These are phyloP conservation scores for Omphalotus guepiniiformis DNA, from an alignment of 768 basidiomycete species.

Conservation along the genomic window DNA sequence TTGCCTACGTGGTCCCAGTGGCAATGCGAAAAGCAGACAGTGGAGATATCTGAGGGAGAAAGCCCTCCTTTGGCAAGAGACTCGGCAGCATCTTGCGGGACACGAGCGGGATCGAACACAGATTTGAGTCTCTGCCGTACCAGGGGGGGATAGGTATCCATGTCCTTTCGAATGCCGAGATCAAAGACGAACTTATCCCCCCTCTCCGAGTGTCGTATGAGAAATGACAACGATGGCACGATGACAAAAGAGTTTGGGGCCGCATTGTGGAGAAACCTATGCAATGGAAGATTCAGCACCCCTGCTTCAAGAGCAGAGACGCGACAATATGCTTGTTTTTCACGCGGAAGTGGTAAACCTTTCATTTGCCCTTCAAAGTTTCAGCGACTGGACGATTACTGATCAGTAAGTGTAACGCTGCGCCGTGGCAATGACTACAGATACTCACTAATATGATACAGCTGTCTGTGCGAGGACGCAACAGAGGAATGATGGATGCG, in stretches of 20 bases:
- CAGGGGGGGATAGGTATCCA: constrained; percentile 35
- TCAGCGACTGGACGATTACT: too few species aligned
- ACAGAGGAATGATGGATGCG: too few species aligned
- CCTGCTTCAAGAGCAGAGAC: constrained; percentile 58
- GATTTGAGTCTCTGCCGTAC: constrained; percentile 24
- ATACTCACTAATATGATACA: neutral
- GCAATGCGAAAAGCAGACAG: constrained; percentile 15
- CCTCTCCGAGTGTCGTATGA: constrained; percentile 42
- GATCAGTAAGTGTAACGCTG: too few species aligned
- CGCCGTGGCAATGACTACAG: too few species aligned
- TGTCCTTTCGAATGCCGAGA: constrained; percentile 49
- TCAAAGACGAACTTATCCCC: constrained; percentile 46
- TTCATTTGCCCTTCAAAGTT: neutral
- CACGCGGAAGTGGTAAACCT: constrained; percentile 34
- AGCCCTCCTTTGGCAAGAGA: constrained; percentile 49
- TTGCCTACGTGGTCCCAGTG: constrained; percentile 5
- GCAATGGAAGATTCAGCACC: constrained; percentile 32
- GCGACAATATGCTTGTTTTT: constrained; percentile 45
- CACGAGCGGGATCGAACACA: constrained; percentile 17
- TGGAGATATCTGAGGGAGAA: constrained; percentile 36
- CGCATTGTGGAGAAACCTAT: constrained; percentile 32
- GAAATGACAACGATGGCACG: constrained; percentile 49
- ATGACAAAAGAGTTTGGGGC: constrained; percentile 18
- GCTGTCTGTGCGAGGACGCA: too few species aligned
- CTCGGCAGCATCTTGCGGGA: constrained; percentile 39